A percentile compares a stretch with the other conserved stretches of the same genome.
Evolutionary conservation across 1,284 basidiomycete genomes (phyloP).

Genomic region (Chiua sp.): DNA sequence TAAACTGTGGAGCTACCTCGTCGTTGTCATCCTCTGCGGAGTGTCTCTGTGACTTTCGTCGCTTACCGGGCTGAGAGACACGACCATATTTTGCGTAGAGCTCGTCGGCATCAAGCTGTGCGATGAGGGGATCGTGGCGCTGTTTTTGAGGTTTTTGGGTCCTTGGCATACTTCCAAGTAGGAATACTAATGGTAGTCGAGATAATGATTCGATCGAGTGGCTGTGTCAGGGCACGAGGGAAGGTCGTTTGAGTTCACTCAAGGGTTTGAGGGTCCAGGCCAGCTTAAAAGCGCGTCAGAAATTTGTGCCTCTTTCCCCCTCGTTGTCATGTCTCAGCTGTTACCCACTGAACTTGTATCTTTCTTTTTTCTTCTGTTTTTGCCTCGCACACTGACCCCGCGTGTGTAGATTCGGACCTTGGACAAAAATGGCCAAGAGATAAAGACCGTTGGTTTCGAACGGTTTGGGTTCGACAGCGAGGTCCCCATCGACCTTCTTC

Average conservation of each 20-base stretch:
- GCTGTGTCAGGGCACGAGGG: slow-evolving; percentile 16
- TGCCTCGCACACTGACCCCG: slow-evolving; percentile 12
- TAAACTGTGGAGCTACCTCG: slow-evolving; percentile 49
- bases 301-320: neutral
- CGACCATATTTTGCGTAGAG: slow-evolving; percentile 77
- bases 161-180: slow-evolving; percentile 60
- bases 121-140: slow-evolving; percentile 86
- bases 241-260: too few species aligned
- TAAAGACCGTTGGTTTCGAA: slow-evolving; percentile 78
- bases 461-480: slow-evolving; percentile 90
- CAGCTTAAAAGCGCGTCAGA: neutral
- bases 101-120: slow-evolving; percentile 82
- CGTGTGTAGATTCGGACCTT: slow-evolving; percentile 58
- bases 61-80: slow-evolving; percentile 74
- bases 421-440: slow-evolving; percentile 78
- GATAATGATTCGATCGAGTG: slow-evolving; percentile 7
- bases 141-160: slow-evolving; percentile 57
- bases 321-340: slow-evolving; percentile 25
- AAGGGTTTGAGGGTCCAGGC: too few species aligned
- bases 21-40: slow-evolving; percentile 50
- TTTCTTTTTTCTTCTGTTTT: slow-evolving; percentile 1
- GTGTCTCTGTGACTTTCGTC: slow-evolving; percentile 60
- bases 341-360: slow-evolving; percentile 27
- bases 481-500: slow-evolving; percentile 78
- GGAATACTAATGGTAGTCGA: neutral